A percentile compares a stretch with the other conserved stretches of the same genome.
These are phyloP conservation scores for Babesia bigemina DNA, from an alignment of 169 alveolate genomes.

Conservation along the genomic window DNA sequence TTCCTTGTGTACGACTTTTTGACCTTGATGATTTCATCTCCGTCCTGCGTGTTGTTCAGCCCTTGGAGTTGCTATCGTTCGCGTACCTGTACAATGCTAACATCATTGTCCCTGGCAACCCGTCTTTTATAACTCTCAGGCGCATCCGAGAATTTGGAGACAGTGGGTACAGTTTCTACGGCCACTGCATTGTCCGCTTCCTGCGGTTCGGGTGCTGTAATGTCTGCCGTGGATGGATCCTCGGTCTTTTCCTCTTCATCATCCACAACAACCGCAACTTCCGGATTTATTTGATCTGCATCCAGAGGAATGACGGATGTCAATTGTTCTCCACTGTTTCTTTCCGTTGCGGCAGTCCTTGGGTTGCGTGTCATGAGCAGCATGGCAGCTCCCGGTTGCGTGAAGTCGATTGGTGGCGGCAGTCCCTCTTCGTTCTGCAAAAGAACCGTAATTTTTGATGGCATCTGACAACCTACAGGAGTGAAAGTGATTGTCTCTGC, in stretches of 20 bases:
- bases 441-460: too few relatives aligned
- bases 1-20: slow-evolving; percentile 80
- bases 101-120: slow-evolving; percentile 46
- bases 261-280: slow-evolving; percentile 8
- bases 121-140: slow-evolving; percentile 47
- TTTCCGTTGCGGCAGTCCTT: slow-evolving; percentile 23
- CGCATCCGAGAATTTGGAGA: slow-evolving; percentile 56
- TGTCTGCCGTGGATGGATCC: not conserved
- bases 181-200: slow-evolving; percentile 1
- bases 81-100: slow-evolving; percentile 38
- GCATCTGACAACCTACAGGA: slow-evolving; percentile 7
- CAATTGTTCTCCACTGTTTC: slow-evolving; percentile 14
- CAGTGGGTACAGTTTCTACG: slow-evolving; percentile 4
- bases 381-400: slow-evolving; percentile 50
- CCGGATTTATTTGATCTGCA: slow-evolving; percentile 23
- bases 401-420: slow-evolving; percentile 60
- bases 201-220: not conserved
- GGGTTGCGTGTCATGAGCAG: slow-evolving; percentile 36
- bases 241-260: not conserved
- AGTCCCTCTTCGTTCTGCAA: slow-evolving; percentile 45
- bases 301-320: slow-evolving; percentile 10
- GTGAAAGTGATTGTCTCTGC: slow-evolving; percentile 88
- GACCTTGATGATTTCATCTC: slow-evolving; percentile 84
- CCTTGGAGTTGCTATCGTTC: not conserved
- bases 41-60: slow-evolving; percentile 55